Percentiles rank a stretch among this genome's conserved stretches.
Evolutionary conservation across 306 rosid species (phyloP).

Genomic region (Fagus sylvatica): DNA sequence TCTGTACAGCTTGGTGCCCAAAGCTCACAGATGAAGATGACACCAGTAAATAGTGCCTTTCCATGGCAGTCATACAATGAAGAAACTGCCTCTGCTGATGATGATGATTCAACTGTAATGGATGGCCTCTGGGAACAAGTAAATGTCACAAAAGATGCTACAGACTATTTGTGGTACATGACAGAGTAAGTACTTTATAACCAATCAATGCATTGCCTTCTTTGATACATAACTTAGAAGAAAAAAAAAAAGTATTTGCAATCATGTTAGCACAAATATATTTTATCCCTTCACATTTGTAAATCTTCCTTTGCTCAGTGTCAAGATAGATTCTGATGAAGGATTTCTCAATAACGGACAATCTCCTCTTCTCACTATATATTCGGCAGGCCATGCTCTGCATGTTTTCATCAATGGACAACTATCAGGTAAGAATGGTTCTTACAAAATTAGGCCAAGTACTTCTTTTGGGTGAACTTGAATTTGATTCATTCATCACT

Average conservation of each 20-base stretch:
- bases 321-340: conserved; percentile 70
- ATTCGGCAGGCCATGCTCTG: conserved; percentile 90
- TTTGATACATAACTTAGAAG: not conserved
- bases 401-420: conserved; percentile 89
- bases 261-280: conserved; percentile 14
- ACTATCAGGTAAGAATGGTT: conserved; percentile 59
- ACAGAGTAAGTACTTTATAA: conserved; percentile 73
- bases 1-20: conserved; percentile 53
- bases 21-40: conserved; percentile 57
- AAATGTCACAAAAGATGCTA: conserved; percentile 65
- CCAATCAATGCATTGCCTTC: conserved; percentile 4
- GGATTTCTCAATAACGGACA: conserved; percentile 65
- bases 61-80: conserved; percentile 78
- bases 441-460: not conserved
- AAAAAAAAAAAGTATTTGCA: not conserved
- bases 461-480: conserved; percentile 11
- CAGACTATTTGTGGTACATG: conserved; percentile 97
- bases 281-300: conserved; percentile 15
- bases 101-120: conserved; percentile 44
- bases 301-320: conserved; percentile 41
- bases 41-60: conserved; percentile 45
- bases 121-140: conserved; percentile 75
- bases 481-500: conserved; percentile 17
- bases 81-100: conserved; percentile 61
- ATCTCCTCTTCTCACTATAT: conserved; percentile 63